Percentiles rank a stretch among this genome's conserved stretches.
Conservation (phyloP, 108 stramenopile genomes). For the Skeletonema potamos region DNA sequence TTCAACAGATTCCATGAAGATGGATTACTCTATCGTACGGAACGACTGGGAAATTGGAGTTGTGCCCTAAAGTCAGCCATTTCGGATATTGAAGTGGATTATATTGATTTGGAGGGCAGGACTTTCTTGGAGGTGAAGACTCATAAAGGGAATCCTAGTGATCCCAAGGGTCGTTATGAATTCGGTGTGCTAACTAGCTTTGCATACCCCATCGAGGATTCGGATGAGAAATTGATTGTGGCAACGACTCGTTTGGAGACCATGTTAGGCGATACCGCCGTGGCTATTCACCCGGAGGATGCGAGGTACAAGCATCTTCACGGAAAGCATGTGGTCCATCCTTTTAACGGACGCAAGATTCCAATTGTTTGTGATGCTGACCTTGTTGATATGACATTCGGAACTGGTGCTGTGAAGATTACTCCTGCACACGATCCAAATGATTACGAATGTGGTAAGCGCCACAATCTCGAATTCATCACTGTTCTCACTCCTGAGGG, state of each 20-base stretch:
- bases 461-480: constrained; percentile 94
- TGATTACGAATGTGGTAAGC: constrained; percentile 98
- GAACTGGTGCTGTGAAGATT: constrained; percentile 99
- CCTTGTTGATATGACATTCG: constrained; percentile 98
- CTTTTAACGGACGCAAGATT: constrained; percentile 93
- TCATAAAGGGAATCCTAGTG: constrained; percentile 90
- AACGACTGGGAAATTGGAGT: constrained; percentile 97
- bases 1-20: constrained; percentile 94
- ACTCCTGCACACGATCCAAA: constrained; percentile 99
- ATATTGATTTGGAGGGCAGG: constrained; percentile 91
- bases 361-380: constrained; percentile 92
- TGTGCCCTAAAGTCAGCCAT: constrained; percentile 98
- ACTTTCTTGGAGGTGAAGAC: constrained; percentile 94
- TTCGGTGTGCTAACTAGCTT: constrained; percentile 97
- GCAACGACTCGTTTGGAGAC: constrained; percentile 99
- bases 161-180: constrained; percentile 93
- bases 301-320: constrained; percentile 96
- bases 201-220: constrained; percentile 93
- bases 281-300: constrained; percentile 98
- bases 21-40: constrained; percentile 94
- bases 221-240: constrained; percentile 93
- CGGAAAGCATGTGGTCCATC: constrained; percentile 94
- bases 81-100: constrained; percentile 99
- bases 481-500: constrained; percentile 90
- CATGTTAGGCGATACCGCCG: constrained; percentile 99